Base-by-base conservation (phyloP, 2,329 filamentous ascomycete genomes). In the Trichocomaceae sp. region DNA sequence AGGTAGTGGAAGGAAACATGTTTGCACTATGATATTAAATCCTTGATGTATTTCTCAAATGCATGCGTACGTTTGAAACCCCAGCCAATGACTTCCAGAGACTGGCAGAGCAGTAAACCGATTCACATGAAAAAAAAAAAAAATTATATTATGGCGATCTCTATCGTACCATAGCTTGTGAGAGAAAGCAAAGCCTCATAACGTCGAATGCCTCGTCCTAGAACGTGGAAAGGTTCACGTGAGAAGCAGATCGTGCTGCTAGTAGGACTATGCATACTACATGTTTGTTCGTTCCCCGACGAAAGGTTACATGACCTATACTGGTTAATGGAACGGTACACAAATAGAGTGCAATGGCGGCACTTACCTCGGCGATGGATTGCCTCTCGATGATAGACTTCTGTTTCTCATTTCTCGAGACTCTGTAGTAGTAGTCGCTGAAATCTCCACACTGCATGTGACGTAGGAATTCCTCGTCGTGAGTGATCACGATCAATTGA, bases 401-500 rank as follows among this genome's bases (percentile, higher is more conserved):
- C 75, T 96, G 91, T 63, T 82, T 83, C 63, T 87, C 83, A 66
- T 96, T 87, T 50, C 93, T 80, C 58, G 82, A 86, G 10, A 99
- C 88, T 4, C 90, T 83, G 73, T 88, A 97, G 69, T 96, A 99
- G 60, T 86, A 84, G 71, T 97, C 93, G 60, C 87, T 88, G 67
- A 95, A 97, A 62, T 99, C 92, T 22, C 84, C 86, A 69, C 90
- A 96, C 62, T 90, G 85, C 93, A 99, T 99, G 66, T 90, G 84
- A 53, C 87, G 82, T 66, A 99, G 68, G 65, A 99, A 99, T 66
- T 96, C 90, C 74, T 97, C 95, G 73, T 99, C 93, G 77, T 99
- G 93, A 4, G 93, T 99, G 70, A 99, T 99, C 66, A 99, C 89
- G 66, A 99, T 93, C 54, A 99, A 83, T 77, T 99, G 95, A 72